Evolutionary conservation across 2,329 filamentous ascomycete species (phyloP), one percentile per base, ranked within the genome.

Genomic region (Colletotrichum karsti): DNA sequence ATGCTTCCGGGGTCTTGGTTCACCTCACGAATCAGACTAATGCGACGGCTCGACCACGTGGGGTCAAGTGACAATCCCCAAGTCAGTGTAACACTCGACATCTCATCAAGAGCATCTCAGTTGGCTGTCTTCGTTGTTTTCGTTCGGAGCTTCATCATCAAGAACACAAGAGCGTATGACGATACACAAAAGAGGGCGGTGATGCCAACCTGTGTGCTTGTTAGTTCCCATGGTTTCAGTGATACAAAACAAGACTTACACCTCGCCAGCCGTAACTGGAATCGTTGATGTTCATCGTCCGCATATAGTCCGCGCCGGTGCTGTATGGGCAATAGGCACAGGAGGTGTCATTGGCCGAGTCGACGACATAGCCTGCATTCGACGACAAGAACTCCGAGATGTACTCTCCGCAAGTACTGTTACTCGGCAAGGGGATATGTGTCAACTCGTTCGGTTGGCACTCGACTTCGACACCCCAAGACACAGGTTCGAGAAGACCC

Each of bases 141-240:
- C 41, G 80, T 84, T 64, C 83, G 73, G 46, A 84, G 69, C 74
- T 84, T 84, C 83, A 84, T 84, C 77, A 84, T 80, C 26, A 82
- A 39, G 70, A 81, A 84, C 2, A 85, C 82, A 48, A 82, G 66
- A 4, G 72, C 77, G 66, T 85, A 85, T 1, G 77, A 79, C 2
- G 73, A 76, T 56, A 82, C 72, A 50, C 77, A 82, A 69, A 84
- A 84, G 37, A 83, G 68, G 3, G 79, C 81, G 7, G 81, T 81
- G 41, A 84, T 83, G n/a, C 70, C 68, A 10, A 67, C 44, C 65
- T 58, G 13, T 9, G 18, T 20, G 24, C n/a, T 18, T 28, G 44
- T 48, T 15, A 48, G 20, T 22, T 10, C 24, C 3, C 13, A 26
- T 20, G n/a, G 15, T 50, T 28, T 28, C 24, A n/a, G n/a, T 18